Percentiles rank a stretch among this genome's conserved stretches.
phyloP scores from a whole-genome alignment of 129 eudicot genomes.

The Calendula officinalis region DNA sequence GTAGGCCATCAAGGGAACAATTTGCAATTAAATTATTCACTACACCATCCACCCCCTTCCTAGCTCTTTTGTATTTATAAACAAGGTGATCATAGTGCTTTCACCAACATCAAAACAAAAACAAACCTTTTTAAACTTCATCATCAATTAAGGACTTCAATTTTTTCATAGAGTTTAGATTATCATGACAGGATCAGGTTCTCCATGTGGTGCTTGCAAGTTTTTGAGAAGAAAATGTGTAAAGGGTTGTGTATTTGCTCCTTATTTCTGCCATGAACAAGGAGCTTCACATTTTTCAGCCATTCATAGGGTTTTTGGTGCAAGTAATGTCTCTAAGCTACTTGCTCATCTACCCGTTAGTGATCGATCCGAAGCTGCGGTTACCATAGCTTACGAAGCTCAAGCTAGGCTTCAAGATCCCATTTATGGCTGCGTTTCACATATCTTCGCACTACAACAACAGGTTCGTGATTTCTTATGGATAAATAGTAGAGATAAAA shows the following conservation, averaged over 20 bases:
- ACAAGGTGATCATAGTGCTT: conserved; percentile 41
- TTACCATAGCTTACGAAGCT: conserved; percentile 39
- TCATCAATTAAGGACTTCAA: neutral
- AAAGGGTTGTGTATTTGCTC: conserved; percentile 90
- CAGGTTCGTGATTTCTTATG: conserved; percentile 56
- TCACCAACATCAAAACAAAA: conserved; percentile 35
- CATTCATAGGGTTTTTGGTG: conserved; percentile 42
- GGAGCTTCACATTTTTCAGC: conserved; percentile 91
- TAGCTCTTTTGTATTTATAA: conserved; percentile 54
- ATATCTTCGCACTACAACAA: conserved; percentile 86
- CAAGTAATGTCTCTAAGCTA: conserved; percentile 65
- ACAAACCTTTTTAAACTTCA: conserved; percentile 18
- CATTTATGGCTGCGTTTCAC: conserved; percentile 20
- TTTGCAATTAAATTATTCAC: conserved; percentile 38
- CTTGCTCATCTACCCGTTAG: conserved; percentile 69
- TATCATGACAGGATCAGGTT: conserved; percentile 65
- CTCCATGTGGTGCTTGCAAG: conserved; percentile 98
- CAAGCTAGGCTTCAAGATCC: too few species aligned
- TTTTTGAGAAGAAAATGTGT: conserved; percentile 89
- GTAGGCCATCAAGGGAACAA: conserved; percentile 83
- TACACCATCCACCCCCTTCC: conserved; percentile 45
- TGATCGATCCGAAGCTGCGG: conserved; percentile 86
- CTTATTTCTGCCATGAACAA: conserved; percentile 34
- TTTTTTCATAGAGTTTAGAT: conserved; percentile 1
- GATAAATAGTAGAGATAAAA: too few species aligned